These are phyloP conservation scores for Styphnolobium japonicum DNA, from an alignment of 306 rosid genomes.

Conservation along the genomic window DNA sequence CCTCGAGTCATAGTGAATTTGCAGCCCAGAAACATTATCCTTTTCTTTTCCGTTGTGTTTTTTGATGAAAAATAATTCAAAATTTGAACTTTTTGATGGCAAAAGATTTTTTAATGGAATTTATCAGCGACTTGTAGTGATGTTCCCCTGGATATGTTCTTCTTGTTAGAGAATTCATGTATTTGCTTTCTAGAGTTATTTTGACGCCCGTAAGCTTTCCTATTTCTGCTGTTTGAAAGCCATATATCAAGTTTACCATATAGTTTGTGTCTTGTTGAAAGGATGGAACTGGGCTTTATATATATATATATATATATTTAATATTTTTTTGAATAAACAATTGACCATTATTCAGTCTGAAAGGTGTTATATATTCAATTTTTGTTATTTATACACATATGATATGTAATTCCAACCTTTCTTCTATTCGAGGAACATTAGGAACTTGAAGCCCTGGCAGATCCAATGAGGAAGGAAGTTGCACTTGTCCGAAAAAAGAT, in stretches of 20 bases:
- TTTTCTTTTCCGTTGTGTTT: not conserved
- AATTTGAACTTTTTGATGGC: slow-evolving; percentile 14
- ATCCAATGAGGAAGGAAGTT: slow-evolving; percentile 99
- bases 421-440: slow-evolving; percentile 36
- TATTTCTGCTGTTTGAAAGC: not conserved
- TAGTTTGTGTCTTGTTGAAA: not conserved
- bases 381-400: not conserved
- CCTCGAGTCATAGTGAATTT: slow-evolving; percentile 2
- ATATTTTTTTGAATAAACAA: not conserved
- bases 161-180: slow-evolving; percentile 18
- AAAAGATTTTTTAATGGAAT: not conserved
- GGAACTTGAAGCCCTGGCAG: slow-evolving; percentile 94
- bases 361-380: not conserved
- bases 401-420: slow-evolving; percentile 5
- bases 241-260: not conserved
- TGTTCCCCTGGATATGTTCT: slow-evolving; percentile 16
- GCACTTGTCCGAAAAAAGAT: slow-evolving; percentile 75
- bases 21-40: not conserved
- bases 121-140: not conserved
- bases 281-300: not conserved
- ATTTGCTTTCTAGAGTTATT: not conserved
- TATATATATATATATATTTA: not conserved
- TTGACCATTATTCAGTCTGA: not conserved
- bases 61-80: slow-evolving; percentile 18
- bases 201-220: not conserved